A percentile compares a stretch with the other conserved stretches of the same genome.
phyloP scores from a whole-genome alignment of 73 alveolate genomes.

The Paramecium biaurelia region DNA sequence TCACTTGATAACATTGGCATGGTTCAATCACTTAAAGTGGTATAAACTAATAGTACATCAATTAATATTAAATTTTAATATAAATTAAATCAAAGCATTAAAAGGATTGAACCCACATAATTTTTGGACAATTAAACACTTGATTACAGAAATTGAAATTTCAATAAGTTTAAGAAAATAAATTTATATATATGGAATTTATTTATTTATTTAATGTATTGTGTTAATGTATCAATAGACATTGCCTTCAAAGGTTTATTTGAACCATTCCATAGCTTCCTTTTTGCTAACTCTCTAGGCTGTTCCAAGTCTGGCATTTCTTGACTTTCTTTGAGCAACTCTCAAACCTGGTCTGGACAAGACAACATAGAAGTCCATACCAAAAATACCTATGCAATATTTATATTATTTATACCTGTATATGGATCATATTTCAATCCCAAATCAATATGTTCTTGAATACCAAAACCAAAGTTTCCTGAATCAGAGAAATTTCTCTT shows the following conservation, averaged over 20 bases:
- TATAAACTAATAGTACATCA: too few relatives aligned
- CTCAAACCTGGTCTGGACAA: slow-evolving; percentile 74
- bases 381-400: slow-evolving; percentile 68
- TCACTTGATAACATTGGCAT: neutral
- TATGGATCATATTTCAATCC: slow-evolving; percentile 81
- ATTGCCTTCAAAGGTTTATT: slow-evolving; percentile 66
- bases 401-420: slow-evolving; percentile 49
- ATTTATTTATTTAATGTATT: slow-evolving; percentile 35
- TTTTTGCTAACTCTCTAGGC: slow-evolving; percentile 61
- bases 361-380: slow-evolving; percentile 85
- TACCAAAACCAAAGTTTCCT: slow-evolving; percentile 86
- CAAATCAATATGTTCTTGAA: slow-evolving; percentile 82
- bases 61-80: too few relatives aligned
- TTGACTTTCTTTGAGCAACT: slow-evolving; percentile 70
- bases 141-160: neutral
- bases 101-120: neutral
- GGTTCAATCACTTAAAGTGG: neutral
- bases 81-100: neutral
- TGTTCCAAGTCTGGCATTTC: slow-evolving; percentile 66
- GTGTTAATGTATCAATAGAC: slow-evolving; percentile 65
- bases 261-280: slow-evolving; percentile 68
- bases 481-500: slow-evolving; percentile 69
- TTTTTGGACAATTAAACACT: neutral
- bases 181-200: neutral
- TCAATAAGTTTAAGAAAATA: neutral